Evolutionary conservation across 1,284 basidiomycete species (phyloP).

Genomic region (Ceratobasidium sp.): DNA sequence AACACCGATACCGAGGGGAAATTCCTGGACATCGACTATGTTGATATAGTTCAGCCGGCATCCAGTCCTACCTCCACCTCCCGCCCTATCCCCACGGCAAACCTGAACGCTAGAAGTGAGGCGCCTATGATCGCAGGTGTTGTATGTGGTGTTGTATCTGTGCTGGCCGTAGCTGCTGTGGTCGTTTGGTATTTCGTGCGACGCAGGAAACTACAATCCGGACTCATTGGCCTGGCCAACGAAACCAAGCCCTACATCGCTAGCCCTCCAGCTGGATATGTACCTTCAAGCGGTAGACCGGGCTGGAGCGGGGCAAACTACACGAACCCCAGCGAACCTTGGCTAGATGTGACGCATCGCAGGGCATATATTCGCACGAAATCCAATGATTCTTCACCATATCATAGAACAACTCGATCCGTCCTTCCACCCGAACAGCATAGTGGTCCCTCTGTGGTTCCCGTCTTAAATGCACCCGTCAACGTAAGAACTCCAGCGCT

Average conservation of each 20-base stretch:
- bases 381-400: not conserved
- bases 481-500: not conserved
- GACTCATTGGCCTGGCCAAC: not conserved
- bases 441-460: not conserved
- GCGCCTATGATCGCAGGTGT: slow-evolving; percentile 11
- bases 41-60: slow-evolving; percentile 16
- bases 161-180: not conserved
- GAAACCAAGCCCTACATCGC: slow-evolving; percentile 18
- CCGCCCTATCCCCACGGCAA: not conserved
- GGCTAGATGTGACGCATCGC: not conserved
- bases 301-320: not conserved
- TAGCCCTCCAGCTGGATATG: slow-evolving; percentile 16
- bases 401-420: not conserved
- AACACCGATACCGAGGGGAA: slow-evolving; percentile 12
- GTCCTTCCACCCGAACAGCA: not conserved
- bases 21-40: slow-evolving; percentile 30
- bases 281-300: slow-evolving; percentile 1
- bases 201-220: not conserved
- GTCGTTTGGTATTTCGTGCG: slow-evolving; percentile 9
- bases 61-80: not conserved
- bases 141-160: slow-evolving; percentile 7
- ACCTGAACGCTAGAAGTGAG: not conserved
- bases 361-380: not conserved
- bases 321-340: not conserved
- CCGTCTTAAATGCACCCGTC: not conserved